Evolutionary conservation across 2,329 filamentous ascomycete species (phyloP), one percentile per base, ranked within the genome.

Genomic region (Paecilomyces dactylethromorphus): DNA sequence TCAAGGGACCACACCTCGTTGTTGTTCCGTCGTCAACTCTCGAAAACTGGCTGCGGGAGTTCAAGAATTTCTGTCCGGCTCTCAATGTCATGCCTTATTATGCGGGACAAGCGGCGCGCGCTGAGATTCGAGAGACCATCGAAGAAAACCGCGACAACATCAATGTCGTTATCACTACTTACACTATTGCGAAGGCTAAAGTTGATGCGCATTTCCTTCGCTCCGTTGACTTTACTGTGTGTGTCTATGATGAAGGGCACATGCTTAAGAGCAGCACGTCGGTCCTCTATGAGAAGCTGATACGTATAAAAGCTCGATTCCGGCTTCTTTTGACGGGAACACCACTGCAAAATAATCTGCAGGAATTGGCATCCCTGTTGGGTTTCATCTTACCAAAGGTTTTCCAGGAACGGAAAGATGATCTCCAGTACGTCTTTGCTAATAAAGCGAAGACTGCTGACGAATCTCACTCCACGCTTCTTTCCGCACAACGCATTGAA

Each of bases 31-130:
- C 91, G 0, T 96, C 93, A 0, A 97, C 93, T 0, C 83, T 96
- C 10, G 93, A 96, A 69, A 99, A 99, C 70, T 99, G 94, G 94
- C 83, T 95, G 55, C 85, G 87, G 55, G 94, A 99, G 72, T 96
- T 99, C 68, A 79, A 88, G 62, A 87, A 85, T 54, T 99, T 99
- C 73, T 93, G 92, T 5, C 91, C 91, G 0, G 79, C 79, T 0
- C 75, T 99, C 29, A 83, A 81, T 0, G 87, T 97, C 33, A 82
- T 84, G 65, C 84, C 87, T 1, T 90, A 91, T 84, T 82, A 91
- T 65, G 91, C 91, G 15, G 79, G 79, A 5, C 87, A 91, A 68
- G 78, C 79, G 2, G 86, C 88, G 65, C 85, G 90, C 53, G 84
- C 82, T 54, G 80, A 84, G 59, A 87, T 92, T 60, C 88, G 88